Evolutionary conservation across 176 grass and related monocot species (phyloP).

Genomic region (sorghum (Sorghum bicolor)): Sorghum_bicolor_NCBIv3 NC_012872.2:12695001-12695500

Average conservation of each 20-base stretch:
- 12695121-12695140: constrained; percentile 5
- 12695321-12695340: constrained; percentile 23
- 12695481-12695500: not conserved
- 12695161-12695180: not conserved
- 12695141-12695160: not conserved
- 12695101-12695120: constrained; percentile 44
- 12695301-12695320: constrained; percentile 37
- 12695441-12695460: constrained; percentile 14
- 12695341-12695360: constrained; percentile 29
- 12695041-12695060: constrained; percentile 62
- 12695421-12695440: constrained; percentile 17
- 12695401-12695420: constrained; percentile 7
- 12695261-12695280: not conserved
- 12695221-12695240: constrained; percentile 15
- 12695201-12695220: constrained; percentile 48
- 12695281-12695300: constrained; percentile 37
- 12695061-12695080: constrained; percentile 52
- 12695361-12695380: constrained; percentile 2
- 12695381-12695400: constrained; percentile 24
- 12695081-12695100: constrained; percentile 22
- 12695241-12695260: constrained; percentile 20
- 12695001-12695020: constrained; percentile 82
- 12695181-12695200: not conserved
- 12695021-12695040: constrained; percentile 79
- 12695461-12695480: constrained; percentile 17